These are phyloP conservation scores for Trifolium dubium DNA, from an alignment of 306 rosid species.

Conservation along the genomic window DNA sequence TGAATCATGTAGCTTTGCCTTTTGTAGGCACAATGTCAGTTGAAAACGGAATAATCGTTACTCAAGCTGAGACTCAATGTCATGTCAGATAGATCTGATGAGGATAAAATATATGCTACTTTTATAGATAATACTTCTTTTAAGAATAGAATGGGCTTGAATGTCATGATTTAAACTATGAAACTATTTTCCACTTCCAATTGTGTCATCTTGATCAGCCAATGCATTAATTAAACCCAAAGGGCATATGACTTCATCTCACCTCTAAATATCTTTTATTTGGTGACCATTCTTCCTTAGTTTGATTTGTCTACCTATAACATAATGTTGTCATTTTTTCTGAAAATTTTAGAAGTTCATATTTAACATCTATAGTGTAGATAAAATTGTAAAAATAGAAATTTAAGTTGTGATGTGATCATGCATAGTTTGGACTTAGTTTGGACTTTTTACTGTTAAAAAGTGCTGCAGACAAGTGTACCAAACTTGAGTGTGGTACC, in stretches of 20 bases:
- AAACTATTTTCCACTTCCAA: not conserved
- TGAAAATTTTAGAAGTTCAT: not conserved
- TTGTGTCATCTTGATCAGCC: not conserved
- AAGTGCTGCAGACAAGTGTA: not conserved
- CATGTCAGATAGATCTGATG: slow-evolving; percentile 6
- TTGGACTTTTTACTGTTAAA: not conserved
- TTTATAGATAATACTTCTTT: slow-evolving; percentile 6
- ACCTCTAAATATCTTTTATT: not conserved
- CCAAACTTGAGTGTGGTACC: not conserved
- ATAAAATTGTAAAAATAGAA: too few species aligned
- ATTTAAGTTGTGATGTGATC: not conserved
- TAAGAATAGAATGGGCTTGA: not conserved
- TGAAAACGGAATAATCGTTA: not conserved
- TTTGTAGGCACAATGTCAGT: slow-evolving; percentile 14
- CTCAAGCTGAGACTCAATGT: slow-evolving; percentile 15
- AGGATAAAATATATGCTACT: slow-evolving; percentile 31
- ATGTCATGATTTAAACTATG: not conserved
- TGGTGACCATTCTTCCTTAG: not conserved
- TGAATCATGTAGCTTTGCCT: slow-evolving; percentile 7
- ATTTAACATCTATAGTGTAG: not conserved
- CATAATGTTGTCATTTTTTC: not conserved
- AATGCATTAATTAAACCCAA: not conserved
- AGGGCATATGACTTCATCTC: not conserved
- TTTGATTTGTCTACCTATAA: too few species aligned
- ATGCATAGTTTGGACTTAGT: not conserved